Evolutionary conservation across 345 rosid genomes (phyloP), one percentile per base, ranked within the genome.

Genomic region (Toxicodendron radicans): DNA sequence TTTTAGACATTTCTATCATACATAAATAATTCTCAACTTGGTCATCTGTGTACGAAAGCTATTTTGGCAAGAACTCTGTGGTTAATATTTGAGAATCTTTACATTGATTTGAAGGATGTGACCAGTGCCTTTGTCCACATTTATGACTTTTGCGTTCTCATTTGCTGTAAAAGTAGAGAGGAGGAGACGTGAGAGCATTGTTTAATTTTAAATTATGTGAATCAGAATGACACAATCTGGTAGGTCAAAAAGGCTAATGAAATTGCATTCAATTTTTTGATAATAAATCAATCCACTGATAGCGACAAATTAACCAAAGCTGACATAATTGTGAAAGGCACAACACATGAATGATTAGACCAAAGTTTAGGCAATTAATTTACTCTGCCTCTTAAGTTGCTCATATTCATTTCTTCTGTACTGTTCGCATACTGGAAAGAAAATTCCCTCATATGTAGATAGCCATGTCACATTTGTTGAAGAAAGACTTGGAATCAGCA

Each of bases 391-490:
- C 30, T 27, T 1, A 27, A 38, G 43, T 7, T 38, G 43, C 43
- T 38, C 43, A 5, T 38, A 5, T 38, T 38, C 43, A 38, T 38
- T 38, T 38, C 43, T 41, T 41, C 17, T 49, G 63, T 21, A 41
- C 24, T 38, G 13, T 17, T 48, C 1, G 1, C 14, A 52, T 70
- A 24, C 23, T 45, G 12, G 13, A 54, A 1, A 24, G 24, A 27
- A 27, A 14, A 2, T 3, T 7, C 20, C 48, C 52, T 67, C 68
- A 75, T 12, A 80, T 27, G 58, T 76, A 75, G 51, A 79, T 61
- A 70, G 80, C 82, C n/a, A 73, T 0, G 43, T 23, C 65, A 73
- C 83, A 82, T 10, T 73, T 80, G 81, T 80, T 78, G 74, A 81
- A 48, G 64, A 68, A 41, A 43, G 79, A 61, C 21, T 66, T 48